phyloP scores from a whole-genome alignment of 495 filamentous ascomycete species.

The Penicillium maclennaniae region DNA sequence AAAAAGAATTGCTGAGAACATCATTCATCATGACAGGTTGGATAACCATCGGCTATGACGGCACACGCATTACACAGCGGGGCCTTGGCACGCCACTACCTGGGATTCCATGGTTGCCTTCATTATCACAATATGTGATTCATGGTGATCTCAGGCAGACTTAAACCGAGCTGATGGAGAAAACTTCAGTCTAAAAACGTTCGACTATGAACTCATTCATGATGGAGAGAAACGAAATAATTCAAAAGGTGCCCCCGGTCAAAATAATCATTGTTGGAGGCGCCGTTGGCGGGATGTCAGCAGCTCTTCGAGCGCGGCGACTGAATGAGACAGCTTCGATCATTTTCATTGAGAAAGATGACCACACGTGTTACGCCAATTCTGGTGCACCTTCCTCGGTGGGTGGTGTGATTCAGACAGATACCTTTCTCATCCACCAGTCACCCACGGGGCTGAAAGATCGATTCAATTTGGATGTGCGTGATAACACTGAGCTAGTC shows the following conservation, averaged over 20 bases:
- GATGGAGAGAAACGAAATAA: background rate
- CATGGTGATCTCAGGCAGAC: too few relatives aligned
- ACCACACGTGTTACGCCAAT: background rate
- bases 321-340: background rate
- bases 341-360: background rate
- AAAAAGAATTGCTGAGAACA: too few relatives aligned
- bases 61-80: too few relatives aligned
- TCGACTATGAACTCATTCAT: too few relatives aligned
- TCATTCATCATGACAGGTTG: too few relatives aligned
- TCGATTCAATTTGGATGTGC: slow-evolving; percentile 2
- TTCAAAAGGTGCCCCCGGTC: background rate
- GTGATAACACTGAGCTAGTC: background rate
- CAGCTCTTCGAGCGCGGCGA: background rate
- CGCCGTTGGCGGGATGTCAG: background rate
- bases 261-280: background rate
- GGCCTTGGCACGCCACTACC: too few relatives aligned
- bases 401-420: background rate
- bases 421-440: slow-evolving; percentile 2
- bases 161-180: too few relatives aligned
- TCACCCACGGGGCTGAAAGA: background rate
- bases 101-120: too few relatives aligned
- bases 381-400: background rate
- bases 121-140: too few relatives aligned
- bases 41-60: too few relatives aligned
- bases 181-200: too few relatives aligned